phyloP scores from a whole-genome alignment of 2,329 filamentous ascomycete species.

The Diaporthe destruens region DNA sequence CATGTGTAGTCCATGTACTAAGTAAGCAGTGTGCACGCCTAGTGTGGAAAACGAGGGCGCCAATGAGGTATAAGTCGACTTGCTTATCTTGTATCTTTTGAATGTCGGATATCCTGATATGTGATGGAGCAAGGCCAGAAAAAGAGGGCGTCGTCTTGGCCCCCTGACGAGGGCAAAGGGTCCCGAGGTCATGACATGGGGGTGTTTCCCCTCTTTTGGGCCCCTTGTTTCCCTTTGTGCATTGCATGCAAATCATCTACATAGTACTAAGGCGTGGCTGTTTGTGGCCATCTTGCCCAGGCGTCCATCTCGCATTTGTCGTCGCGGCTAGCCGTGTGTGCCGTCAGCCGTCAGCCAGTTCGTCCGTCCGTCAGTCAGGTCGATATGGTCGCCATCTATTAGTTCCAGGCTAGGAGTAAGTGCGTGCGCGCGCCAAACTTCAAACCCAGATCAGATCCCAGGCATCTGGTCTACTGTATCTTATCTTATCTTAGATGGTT shows the following conservation, averaged over 20 bases:
- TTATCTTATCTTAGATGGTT: conserved; percentile 29
- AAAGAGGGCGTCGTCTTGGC: not conserved
- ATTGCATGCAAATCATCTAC: not conserved
- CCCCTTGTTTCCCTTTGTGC: conserved; percentile 27
- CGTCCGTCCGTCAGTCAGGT: no score
- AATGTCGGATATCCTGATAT: conserved; percentile 11
- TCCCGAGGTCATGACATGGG: conserved; percentile 11
- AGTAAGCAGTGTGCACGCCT: not conserved
- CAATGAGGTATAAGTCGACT: conserved; percentile 26
- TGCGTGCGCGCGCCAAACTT: not conserved
- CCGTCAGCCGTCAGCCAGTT: no score
- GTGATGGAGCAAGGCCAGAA: not conserved
- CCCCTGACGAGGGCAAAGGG: not conserved
- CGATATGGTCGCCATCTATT: no score
- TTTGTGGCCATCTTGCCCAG: not conserved
- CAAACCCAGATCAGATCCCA: not conserved
- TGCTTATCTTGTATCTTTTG: conserved; percentile 11
- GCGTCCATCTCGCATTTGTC: conserved; percentile 20
- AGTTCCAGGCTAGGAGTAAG: no score
- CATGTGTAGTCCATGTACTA: not conserved
- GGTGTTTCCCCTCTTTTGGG: conserved; percentile 6
- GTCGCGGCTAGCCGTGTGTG: conserved; percentile 23
- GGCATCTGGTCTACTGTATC: not conserved
- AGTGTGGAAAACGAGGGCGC: conserved; percentile 6
- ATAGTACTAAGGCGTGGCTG: not conserved